phyloP scores from a whole-genome alignment of 495 filamentous ascomycete species.

The Pseudomonodictys pantanalensis region DNA sequence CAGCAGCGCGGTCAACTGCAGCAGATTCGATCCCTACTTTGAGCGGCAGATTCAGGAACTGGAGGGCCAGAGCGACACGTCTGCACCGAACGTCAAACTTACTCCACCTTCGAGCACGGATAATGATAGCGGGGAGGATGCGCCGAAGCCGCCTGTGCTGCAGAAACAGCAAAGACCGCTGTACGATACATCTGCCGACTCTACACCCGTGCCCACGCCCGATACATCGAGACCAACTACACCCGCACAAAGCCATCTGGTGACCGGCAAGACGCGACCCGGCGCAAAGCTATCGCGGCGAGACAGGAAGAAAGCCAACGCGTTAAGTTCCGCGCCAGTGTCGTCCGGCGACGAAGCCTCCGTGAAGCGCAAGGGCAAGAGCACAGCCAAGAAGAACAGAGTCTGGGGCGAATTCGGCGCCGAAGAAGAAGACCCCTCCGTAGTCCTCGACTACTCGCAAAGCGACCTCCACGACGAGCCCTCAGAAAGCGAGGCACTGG shows the following conservation, averaged over 20 bases:
- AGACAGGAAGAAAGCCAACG: slow-evolving; percentile 76
- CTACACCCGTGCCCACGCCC: slow-evolving; percentile 65
- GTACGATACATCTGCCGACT: slow-evolving; percentile 53
- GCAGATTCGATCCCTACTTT: slow-evolving; percentile 87
- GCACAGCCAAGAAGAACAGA: slow-evolving; percentile 67
- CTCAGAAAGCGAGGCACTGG: slow-evolving; percentile 55
- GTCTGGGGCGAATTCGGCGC: slow-evolving; percentile 91
- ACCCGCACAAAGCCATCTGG: slow-evolving; percentile 61
- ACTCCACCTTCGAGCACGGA: slow-evolving; percentile 42
- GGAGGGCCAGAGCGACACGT: slow-evolving; percentile 56
- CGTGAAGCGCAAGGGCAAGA: slow-evolving; percentile 48
- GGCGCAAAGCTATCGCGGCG: slow-evolving; percentile 73
- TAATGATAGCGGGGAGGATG: slow-evolving; percentile 41
- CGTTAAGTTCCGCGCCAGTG: slow-evolving; percentile 59
- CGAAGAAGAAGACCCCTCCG: slow-evolving; percentile 73
- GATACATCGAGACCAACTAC: slow-evolving; percentile 77
- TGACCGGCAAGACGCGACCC: slow-evolving; percentile 70
- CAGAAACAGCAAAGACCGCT: slow-evolving; percentile 41
- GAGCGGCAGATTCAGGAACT: slow-evolving; percentile 86
- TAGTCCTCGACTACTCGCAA: slow-evolving; percentile 82
- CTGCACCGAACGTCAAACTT: slow-evolving; percentile 34
- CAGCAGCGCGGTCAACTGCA: slow-evolving; percentile 68
- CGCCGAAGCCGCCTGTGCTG: slow-evolving; percentile 57
- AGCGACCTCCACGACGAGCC: slow-evolving; percentile 52
- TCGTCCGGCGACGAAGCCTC: slow-evolving; percentile 81